Conservation (phyloP, 1,139 yeast species). For the Geotrichum restrictum region DNA sequence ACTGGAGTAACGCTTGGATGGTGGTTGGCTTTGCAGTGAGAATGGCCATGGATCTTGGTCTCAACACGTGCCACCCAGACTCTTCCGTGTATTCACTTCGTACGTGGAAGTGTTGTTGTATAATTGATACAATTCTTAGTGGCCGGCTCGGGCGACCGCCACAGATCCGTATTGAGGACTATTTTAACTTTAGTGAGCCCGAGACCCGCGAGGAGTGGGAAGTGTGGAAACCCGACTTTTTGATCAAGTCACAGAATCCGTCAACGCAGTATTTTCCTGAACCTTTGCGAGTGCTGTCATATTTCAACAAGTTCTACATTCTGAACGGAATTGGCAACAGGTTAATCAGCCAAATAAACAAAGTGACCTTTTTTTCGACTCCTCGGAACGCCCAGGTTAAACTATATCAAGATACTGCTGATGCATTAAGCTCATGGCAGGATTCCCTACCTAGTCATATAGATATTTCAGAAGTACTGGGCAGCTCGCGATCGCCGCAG, state of each 20-base stretch:
- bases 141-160: constrained; percentile 22
- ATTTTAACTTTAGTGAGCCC: constrained; percentile 14
- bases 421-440: constrained; percentile 22
- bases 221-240: constrained; percentile 18
- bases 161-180: constrained; percentile 15
- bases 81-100: neutral
- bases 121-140: constrained; percentile 20
- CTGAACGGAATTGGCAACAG: constrained; percentile 21
- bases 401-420: constrained; percentile 15
- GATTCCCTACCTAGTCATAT: constrained; percentile 19
- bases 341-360: constrained; percentile 22
- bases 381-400: constrained; percentile 7
- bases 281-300: constrained; percentile 21
- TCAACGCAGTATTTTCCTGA: constrained; percentile 10
- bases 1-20: constrained; percentile 22
- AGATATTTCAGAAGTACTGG: constrained; percentile 16
- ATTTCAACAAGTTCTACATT: constrained; percentile 22
- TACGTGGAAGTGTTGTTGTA: constrained; percentile 23
- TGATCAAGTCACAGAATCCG: neutral
- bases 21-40: constrained; percentile 21
- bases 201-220: constrained; percentile 20
- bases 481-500: neutral
- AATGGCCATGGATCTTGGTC: constrained; percentile 20
- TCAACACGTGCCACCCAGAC: constrained; percentile 10
- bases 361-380: constrained; percentile 17